Evolutionary conservation across 2,329 filamentous ascomycete species (phyloP), one percentile per base, ranked within the genome.

Genomic region (Alternaria brassicae): DNA sequence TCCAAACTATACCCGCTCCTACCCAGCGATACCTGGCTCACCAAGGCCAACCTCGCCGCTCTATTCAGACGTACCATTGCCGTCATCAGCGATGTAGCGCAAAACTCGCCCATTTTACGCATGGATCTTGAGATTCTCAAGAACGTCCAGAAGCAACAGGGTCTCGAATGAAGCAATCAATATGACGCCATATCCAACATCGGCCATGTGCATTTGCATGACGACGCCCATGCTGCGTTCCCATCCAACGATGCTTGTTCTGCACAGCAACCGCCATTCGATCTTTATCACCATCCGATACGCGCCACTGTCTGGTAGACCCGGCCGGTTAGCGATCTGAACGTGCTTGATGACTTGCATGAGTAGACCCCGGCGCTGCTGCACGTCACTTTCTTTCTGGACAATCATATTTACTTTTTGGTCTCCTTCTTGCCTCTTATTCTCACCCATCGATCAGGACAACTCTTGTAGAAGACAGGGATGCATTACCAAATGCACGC

Each of bases 121-220:
- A 86, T 86, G 45, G 93, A 97, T 75, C 86, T 90, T 73, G 84
- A 86, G 51, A 95, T 97, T 58, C 83, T 97, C 13, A 78, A 81
- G 40, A 81, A 83, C 49, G 66, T 75, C 37, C 68, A 66, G 53
- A 62, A 53, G 30, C 59, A 68, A 55, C 56, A 70, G 34, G 53
- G 64, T 37, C 65, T 73, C 30, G 44, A 53, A 21, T 55, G 45
- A 58, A 58, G 48, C 48, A 54, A 57, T 15, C 32, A 50, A 50
- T 19, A 50, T 39, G 32, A 50, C 48, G 34, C 39, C 32, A 50
- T 48, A 48, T 34, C 30, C 19, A 36, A 48, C 28, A 48, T 48
- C 44, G 44, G 28, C 44, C 19, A 23, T 10, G 44, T 19, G 44
- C 44, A 48, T 48, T 34, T 8, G 44, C 44, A 25, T 47, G 44